Conservation (phyloP, 2,329 filamentous ascomycete species). For the Setomelanomma holmii region DNA sequence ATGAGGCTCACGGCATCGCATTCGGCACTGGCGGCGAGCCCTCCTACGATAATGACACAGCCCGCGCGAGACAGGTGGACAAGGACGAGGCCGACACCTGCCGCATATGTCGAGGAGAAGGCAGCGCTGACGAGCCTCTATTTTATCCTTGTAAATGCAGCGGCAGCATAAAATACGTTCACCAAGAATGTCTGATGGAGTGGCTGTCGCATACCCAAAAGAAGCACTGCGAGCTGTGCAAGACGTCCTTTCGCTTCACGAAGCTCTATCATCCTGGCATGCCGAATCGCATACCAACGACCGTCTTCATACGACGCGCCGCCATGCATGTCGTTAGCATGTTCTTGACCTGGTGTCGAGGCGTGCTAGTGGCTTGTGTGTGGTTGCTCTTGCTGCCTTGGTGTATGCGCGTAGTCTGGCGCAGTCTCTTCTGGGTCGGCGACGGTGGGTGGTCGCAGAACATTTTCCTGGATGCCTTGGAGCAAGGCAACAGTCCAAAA, state of each 20-base stretch:
- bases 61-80: constrained; percentile 42
- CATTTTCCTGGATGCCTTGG: constrained; percentile 32
- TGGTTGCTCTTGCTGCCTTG: constrained; percentile 92
- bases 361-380: constrained; percentile 78
- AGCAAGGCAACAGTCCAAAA: constrained; percentile 4
- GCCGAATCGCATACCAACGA: constrained; percentile 81
- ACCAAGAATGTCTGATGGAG: constrained; percentile 98
- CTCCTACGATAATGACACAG: constrained; percentile 40
- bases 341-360: constrained; percentile 78
- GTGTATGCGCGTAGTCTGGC: constrained; percentile 90
- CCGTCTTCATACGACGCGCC: constrained; percentile 82
- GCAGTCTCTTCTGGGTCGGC: constrained; percentile 91
- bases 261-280: constrained; percentile 96
- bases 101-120: constrained; percentile 94
- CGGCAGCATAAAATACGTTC: constrained; percentile 97
- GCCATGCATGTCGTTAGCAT: constrained; percentile 75
- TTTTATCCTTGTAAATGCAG: constrained; percentile 99
- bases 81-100: constrained; percentile 78
- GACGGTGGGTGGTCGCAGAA: constrained; percentile 72
- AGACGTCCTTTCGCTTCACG: constrained; percentile 96
- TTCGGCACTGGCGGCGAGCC: constrained; percentile 6
- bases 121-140: constrained; percentile 79
- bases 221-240: constrained; percentile 99
- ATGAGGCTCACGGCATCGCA: constrained; percentile 13
- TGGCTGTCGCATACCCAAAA: constrained; percentile 99